Evolutionary conservation across 306 rosid species (phyloP), one percentile per base, ranked within the genome.

Genomic region (Cucumis hystrix): DNA sequence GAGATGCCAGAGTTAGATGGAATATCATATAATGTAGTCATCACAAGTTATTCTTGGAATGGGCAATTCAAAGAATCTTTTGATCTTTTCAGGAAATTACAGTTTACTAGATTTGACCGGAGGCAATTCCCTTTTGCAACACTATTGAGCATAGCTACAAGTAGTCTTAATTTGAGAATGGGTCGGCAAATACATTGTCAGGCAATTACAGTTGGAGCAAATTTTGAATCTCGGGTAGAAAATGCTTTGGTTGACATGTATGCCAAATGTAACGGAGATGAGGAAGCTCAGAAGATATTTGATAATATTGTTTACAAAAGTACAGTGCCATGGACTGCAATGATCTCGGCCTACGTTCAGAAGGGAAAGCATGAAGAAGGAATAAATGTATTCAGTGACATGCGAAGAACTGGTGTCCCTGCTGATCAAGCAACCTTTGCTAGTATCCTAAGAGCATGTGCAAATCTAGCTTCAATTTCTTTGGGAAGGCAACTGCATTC

Each of bases 201-300:
- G 71, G 79, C 89, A 75, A 57, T 90, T 77, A 90, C 83, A 67
- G 84, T 89, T 51, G 76, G 62, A 23, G 88, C 88, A 3, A 80
- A 76, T 79, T 87, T 89, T 41, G 91, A 90, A 64, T 63, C 79
- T 83, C 78, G 77, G 64, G 97, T 93, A 33, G 96, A 85, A 35
- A 91, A 93, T 87, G 83, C 98, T 33, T 84, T 93, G 86, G 94
- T 93, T 41, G 97, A 91, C 83, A 90, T 91, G 97, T 93, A 93
- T 85, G 96, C 96, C 75, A 91, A 93, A 89, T 91, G 96, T 86
- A 87, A 80, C 75, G 85, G 78, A 87, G 88, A 90, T 81, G 82
- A 74, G 61, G 91, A 87, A 74, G 96, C 98, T 59, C 80, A 81
- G 76, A 80, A 78, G 77, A 84, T 91, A 70, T 93, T 93, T 77